Conservation (phyloP, 805 yeast genomes). For the Cyberlindnera euphorbiae region DNA sequence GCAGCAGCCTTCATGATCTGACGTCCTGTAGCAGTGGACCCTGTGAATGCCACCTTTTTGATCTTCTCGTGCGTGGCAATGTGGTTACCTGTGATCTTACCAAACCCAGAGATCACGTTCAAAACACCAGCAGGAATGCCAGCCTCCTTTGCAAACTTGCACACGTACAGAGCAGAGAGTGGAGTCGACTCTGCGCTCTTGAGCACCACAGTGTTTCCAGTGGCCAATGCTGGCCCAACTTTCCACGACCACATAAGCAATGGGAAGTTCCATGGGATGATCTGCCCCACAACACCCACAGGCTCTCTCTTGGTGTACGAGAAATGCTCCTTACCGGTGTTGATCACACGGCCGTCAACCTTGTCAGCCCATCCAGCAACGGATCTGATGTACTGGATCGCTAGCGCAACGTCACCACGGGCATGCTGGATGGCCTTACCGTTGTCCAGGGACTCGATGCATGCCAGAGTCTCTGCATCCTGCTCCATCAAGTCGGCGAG, state of each 20-base stretch:
- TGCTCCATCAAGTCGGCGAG: conserved; percentile 76
- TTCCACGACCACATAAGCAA: conserved; percentile 93
- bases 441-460: conserved; percentile 82
- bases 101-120: conserved; percentile 83
- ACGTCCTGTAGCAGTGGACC: conserved; percentile 85
- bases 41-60: conserved; percentile 91
- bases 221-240: conserved; percentile 86
- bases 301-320: conserved; percentile 85
- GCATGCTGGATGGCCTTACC: conserved; percentile 78
- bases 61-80: conserved; percentile 73
- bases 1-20: conserved; percentile 70
- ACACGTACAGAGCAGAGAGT: conserved; percentile 74
- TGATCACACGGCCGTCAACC: conserved; percentile 67
- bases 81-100: conserved; percentile 79
- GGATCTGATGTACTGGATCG: conserved; percentile 67
- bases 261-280: conserved; percentile 98
- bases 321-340: conserved; percentile 70
- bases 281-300: conserved; percentile 91
- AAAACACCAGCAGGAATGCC: conserved; percentile 91
- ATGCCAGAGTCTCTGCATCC: conserved; percentile 65
- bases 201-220: conserved; percentile 84
- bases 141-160: conserved; percentile 66
- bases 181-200: conserved; percentile 94
- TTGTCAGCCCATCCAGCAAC: conserved; percentile 94
- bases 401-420: conserved; percentile 68